Evolutionary conservation across 352 stramenopile genomes (phyloP), one percentile per base, ranked within the genome.

Genomic region (Aphanomyces stellatus): DNA sequence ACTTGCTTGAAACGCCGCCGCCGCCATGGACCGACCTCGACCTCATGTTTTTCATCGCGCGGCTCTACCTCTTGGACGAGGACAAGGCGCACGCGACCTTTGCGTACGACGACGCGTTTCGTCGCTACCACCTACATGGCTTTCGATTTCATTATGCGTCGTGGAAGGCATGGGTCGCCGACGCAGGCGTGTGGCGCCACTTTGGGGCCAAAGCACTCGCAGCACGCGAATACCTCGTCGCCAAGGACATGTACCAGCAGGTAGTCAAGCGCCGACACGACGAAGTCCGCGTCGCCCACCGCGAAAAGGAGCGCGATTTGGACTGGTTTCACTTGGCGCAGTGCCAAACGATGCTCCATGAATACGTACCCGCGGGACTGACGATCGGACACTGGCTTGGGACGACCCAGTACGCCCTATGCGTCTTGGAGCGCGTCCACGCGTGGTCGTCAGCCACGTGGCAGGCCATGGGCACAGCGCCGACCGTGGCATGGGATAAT

Each of bases 51-150:
- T 65, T 91, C 42, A 73, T 80, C 15, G 82, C 78, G 37, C 69
- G 82, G 34, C 73, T 88, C 7, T 75, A 89, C 65, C 74, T 88
- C 19, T 60, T 81, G 5, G 82, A 91, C 67, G 78, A 51, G 5
- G 51, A 62, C 5, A 77, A 77, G 33, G 69, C 70, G 33, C 70
- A 89, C 7, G 87, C 78, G 33, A 62, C 73, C 0, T 77, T 89
- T 28, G 82, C 82, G 8, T 91, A 85, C 55, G 82, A 91, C 42
- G 82, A 89, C 55, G 76, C 80, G 4, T 88, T 87, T 37, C 80
- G 79, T 31, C 84, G 74, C 19, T 75, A 72, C 46, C 78, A 72
- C n/a, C 46, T 67, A 8, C 66, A 76, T 6, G 70, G 71, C 8
- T 71, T 65, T 42, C 71, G 68, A 27, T 46, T 62, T 2, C 41